phyloP scores from a whole-genome alignment of 1,139 yeast genomes.

The Kazachstania sp. region DNA sequence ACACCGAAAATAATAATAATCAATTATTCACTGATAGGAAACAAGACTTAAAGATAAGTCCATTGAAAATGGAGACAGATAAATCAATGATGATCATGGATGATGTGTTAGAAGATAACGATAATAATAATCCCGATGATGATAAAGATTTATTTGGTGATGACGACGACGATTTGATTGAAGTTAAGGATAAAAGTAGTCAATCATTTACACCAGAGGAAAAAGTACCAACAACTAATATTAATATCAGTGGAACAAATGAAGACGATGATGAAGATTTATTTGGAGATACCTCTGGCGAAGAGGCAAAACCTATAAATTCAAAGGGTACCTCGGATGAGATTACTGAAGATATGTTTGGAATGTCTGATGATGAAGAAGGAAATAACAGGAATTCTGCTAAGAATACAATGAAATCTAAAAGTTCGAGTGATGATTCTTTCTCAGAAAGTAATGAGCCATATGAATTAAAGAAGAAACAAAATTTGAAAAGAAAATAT shows the following conservation, averaged over 20 bases:
- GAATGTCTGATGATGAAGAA: slow-evolving; percentile 28
- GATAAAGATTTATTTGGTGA: slow-evolving; percentile 8
- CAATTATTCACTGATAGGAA: slow-evolving; percentile 21
- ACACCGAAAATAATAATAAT: slow-evolving; percentile 11
- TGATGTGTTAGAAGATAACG: slow-evolving; percentile 7
- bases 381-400: slow-evolving; percentile 10
- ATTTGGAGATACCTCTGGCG: slow-evolving; percentile 24
- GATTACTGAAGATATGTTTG: slow-evolving; percentile 31
- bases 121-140: slow-evolving; percentile 7
- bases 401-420: slow-evolving; percentile 5
- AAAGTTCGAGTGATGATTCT: neutral
- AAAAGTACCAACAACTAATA: neutral
- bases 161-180: slow-evolving; percentile 8
- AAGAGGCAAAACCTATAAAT: slow-evolving; percentile 8
- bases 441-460: slow-evolving; percentile 4
- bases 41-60: slow-evolving; percentile 11
- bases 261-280: slow-evolving; percentile 23
- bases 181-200: neutral
- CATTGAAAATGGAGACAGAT: slow-evolving; percentile 6
- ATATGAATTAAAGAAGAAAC: slow-evolving; percentile 8
- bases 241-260: too few relatives aligned
- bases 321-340: slow-evolving; percentile 18
- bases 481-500: slow-evolving; percentile 22
- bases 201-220: neutral
- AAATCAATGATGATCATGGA: slow-evolving; percentile 3